Percentiles rank a stretch among this genome's conserved stretches.
phyloP scores from a whole-genome alignment of 345 rosid species.

The Populus alba region DNA sequence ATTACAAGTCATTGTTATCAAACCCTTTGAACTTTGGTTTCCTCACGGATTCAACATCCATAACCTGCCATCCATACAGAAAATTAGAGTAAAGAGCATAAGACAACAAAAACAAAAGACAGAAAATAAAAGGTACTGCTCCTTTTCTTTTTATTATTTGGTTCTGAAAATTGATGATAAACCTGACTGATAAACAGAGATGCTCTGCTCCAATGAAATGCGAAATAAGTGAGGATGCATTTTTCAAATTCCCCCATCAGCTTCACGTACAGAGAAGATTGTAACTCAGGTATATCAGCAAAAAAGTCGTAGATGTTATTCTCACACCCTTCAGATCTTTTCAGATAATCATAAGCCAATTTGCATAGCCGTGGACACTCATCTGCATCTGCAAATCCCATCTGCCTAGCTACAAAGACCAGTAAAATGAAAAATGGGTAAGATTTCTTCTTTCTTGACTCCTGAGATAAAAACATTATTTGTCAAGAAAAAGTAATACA shows the following conservation, averaged over 20 bases:
- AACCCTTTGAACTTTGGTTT: slow-evolving; percentile 60
- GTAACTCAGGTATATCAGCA: slow-evolving; percentile 52
- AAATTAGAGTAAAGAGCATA: background rate
- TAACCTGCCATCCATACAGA: slow-evolving; percentile 41
- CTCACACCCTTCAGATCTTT: slow-evolving; percentile 62
- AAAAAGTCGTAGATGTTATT: slow-evolving; percentile 67
- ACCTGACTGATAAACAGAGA: slow-evolving; percentile 80
- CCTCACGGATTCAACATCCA: slow-evolving; percentile 61
- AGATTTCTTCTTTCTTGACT: background rate
- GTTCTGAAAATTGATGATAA: background rate
- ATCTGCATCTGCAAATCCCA: slow-evolving; percentile 73
- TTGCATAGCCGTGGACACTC: slow-evolving; percentile 84
- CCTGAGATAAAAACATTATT: background rate
- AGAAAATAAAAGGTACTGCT: too few species aligned
- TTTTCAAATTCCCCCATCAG: slow-evolving; percentile 91
- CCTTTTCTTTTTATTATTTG: background rate
- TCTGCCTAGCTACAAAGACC: slow-evolving; percentile 60
- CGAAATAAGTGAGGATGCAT: slow-evolving; percentile 87
- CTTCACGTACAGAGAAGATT: slow-evolving; percentile 68
- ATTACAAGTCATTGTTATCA: too few species aligned
- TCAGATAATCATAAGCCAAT: slow-evolving; percentile 77
- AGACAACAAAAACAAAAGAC: background rate
- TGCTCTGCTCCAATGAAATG: slow-evolving; percentile 80
- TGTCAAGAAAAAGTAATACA: background rate
- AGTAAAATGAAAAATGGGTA: too few species aligned